A percentile compares a stretch with the other conserved stretches of the same genome.
phyloP scores from a whole-genome alignment of 306 rosid genomes.

The Parietaria judaica region DNA sequence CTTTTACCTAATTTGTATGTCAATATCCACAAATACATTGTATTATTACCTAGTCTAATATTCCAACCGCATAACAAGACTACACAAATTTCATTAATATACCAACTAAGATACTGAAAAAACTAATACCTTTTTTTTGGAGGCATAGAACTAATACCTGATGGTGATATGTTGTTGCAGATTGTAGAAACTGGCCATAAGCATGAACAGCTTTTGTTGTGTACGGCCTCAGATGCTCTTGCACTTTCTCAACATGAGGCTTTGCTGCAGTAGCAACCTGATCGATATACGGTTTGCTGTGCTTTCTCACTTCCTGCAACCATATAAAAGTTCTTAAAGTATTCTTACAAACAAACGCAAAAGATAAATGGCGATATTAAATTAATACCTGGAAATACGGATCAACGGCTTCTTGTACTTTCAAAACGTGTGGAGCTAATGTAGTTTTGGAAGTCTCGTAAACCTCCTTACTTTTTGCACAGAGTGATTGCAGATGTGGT shows the following conservation, averaged over 20 bases:
- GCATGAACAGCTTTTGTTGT: slow-evolving; percentile 46
- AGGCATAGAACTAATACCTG: slow-evolving; percentile 64
- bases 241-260: slow-evolving; percentile 74
- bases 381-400: slow-evolving; percentile 73
- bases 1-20: too few relatives aligned
- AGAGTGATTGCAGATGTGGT: slow-evolving; percentile 53
- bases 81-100: too few relatives aligned
- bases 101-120: background rate
- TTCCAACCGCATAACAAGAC: too few relatives aligned
- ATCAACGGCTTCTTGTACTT: slow-evolving; percentile 56
- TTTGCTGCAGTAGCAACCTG: slow-evolving; percentile 66
- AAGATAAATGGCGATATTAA: slow-evolving; percentile 5
- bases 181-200: slow-evolving; percentile 67
- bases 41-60: too few relatives aligned
- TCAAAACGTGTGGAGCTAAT: slow-evolving; percentile 56
- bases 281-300: slow-evolving; percentile 85
- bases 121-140: slow-evolving; percentile 60
- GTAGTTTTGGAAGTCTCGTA: slow-evolving; percentile 56
- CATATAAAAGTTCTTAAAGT: slow-evolving; percentile 14
- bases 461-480: slow-evolving; percentile 47
- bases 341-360: background rate
- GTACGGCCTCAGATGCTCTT: slow-evolving; percentile 64
- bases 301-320: slow-evolving; percentile 68
- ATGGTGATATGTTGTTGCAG: slow-evolving; percentile 69
- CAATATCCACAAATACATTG: too few relatives aligned